Base-by-base conservation (phyloP, 805 yeast species). In the Scheffersomyces coipomensis region DNA sequence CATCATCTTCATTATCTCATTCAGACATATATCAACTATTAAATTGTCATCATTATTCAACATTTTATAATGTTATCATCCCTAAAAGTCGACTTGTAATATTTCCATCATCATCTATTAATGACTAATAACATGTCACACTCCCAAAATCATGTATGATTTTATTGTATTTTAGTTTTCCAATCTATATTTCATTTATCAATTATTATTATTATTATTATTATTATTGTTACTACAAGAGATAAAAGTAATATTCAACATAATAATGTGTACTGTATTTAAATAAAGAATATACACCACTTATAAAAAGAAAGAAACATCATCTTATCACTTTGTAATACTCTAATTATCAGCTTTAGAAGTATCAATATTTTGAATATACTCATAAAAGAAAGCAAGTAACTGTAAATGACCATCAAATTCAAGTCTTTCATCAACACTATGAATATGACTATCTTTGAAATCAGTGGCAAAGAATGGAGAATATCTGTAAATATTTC, bases 371-470 rank as follows among this genome's bases (percentile, higher is more conserved):
- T 65, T 65, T 44, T 60, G 69, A 42, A 75, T 59, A 47, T 75
- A 76, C 44, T 76, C 75, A 50, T 77, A 77, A 48, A 71, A 64
- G 54, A 78, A 79, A 0, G 81, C 79, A 31, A 79, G 61, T 8
- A 73, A 62, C 39, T 79, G 77, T 45, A 85, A 56, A 58, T 84
- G 90, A n/a, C 73, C 64, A 38, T 73, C 75, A 40, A 80, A 54
- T 11, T 66, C 60, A 34, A 78, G 54, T 45, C 65, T 72, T 56
- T 86, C 91, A 53, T 84, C 74, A 16, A 82, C 81, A 23, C 84
- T 78, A 60, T 84, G 90, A 29, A 71, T 63, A 29, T 71, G 64
- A 26, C 57, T 53, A 29, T 63, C 66, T 15, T 49, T 45, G 26
- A 65, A 55, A 30, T 59, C 60, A 24, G 55, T 48, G 15, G 19